These are phyloP conservation scores for Aspergillus coremiiformis DNA, from an alignment of 495 filamentous ascomycete species.

Conservation along the genomic window DNA sequence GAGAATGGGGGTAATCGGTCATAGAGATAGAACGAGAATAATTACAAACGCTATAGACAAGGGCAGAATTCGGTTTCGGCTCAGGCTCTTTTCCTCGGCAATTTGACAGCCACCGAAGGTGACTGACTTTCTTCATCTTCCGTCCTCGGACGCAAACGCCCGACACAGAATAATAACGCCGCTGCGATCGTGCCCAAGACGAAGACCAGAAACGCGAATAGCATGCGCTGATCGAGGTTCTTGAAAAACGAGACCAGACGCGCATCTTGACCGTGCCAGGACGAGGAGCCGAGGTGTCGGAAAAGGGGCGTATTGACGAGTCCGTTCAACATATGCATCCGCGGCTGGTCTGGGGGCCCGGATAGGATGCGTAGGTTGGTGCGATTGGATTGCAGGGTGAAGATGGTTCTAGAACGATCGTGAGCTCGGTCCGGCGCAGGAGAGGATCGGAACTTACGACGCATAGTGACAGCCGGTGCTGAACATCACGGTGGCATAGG, in stretches of 20 bases:
- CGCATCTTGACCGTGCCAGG: conserved; percentile 40
- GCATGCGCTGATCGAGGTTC: neutral
- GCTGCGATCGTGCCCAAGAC: neutral
- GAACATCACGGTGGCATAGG: conserved; percentile 8
- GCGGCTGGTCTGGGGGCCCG: conserved; percentile 14
- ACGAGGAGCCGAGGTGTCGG: conserved; percentile 38
- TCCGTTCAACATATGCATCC: conserved; percentile 37
- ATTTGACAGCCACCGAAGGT: too few relatives aligned
- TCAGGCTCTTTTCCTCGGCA: too few relatives aligned
- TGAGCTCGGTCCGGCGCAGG: too few relatives aligned
- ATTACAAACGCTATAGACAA: too few relatives aligned
- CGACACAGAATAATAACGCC: neutral
- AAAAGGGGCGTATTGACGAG: conserved; percentile 36
- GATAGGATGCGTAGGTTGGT: conserved; percentile 29
- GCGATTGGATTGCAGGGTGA: conserved; percentile 25
- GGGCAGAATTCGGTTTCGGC: too few relatives aligned
- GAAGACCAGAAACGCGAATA: neutral
- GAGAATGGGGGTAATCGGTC: too few relatives aligned
- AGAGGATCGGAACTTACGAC: conserved; percentile 7
- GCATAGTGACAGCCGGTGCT: conserved; percentile 11
- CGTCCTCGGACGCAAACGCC: neutral
- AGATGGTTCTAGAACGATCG: conserved; percentile 19
- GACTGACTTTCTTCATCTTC: too few relatives aligned
- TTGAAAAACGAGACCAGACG: neutral
- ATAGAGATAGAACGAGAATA: too few relatives aligned